These are phyloP conservation scores for Cymbopogon citratus DNA, from an alignment of 176 grass and related monocot species.

Conservation along the genomic window DNA sequence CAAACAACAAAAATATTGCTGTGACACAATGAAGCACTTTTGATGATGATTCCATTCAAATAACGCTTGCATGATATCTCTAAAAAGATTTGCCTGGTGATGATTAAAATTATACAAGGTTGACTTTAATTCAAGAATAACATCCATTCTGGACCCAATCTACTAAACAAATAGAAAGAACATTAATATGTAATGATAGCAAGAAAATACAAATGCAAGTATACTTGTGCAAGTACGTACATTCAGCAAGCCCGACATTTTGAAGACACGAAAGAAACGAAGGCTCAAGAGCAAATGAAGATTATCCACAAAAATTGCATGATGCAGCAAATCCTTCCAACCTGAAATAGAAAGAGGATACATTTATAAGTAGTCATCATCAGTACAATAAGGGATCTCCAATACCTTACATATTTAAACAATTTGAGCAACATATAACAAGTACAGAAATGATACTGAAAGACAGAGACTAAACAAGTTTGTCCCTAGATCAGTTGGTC, in stretches of 20 bases:
- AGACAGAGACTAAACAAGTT: neutral
- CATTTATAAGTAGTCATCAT: conserved; percentile 23
- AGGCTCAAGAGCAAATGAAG: conserved; percentile 41
- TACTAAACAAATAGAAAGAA: conserved; percentile 5
- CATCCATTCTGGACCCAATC: neutral
- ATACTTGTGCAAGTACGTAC: conserved; percentile 30
- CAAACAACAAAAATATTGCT: no score
- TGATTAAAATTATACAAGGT: neutral
- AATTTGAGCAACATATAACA: neutral
- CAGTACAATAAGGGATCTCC: neutral
- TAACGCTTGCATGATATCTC: neutral
- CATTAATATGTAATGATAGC: neutral
- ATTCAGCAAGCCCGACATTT: conserved; percentile 82
- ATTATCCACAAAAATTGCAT: conserved; percentile 40
- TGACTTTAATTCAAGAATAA: neutral
- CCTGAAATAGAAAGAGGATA: conserved; percentile 41
- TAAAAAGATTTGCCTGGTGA: no score
- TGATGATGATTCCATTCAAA: neutral
- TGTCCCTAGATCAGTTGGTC: neutral
- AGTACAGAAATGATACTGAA: conserved; percentile 6
- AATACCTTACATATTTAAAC: neutral
- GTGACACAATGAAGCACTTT: neutral
- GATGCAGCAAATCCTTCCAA: conserved; percentile 6
- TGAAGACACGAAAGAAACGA: conserved; percentile 17
- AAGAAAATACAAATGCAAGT: neutral